A percentile compares a stretch with the other conserved stretches of the same genome.
phyloP scores from a whole-genome alignment of 1,139 yeast genomes.

The Protomyces lactucae-debilis region DNA sequence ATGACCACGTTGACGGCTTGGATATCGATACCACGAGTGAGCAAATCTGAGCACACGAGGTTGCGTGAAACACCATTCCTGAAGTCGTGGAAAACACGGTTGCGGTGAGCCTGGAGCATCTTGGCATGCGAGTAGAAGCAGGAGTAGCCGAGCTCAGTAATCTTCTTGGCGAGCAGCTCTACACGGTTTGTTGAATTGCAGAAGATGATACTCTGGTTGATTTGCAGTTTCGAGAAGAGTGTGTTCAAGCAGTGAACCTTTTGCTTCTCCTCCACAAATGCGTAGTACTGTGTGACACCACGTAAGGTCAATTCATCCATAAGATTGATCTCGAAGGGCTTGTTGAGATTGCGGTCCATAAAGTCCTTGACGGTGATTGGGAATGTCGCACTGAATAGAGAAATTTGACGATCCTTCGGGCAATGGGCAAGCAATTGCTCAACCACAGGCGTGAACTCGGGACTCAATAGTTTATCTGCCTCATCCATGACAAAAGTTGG shows the following conservation, averaged over 20 bases:
- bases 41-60: constrained; percentile 89
- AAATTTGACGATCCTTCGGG: constrained; percentile 75
- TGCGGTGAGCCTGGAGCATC: constrained; percentile 97
- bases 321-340: constrained; percentile 90
- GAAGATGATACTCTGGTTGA: constrained; percentile 92
- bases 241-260: constrained; percentile 94
- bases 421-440: constrained; percentile 81
- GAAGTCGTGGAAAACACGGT: constrained; percentile 96
- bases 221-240: constrained; percentile 83
- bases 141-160: constrained; percentile 92
- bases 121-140: constrained; percentile 96
- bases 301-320: constrained; percentile 96
- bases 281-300: constrained; percentile 95
- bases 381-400: constrained; percentile 91
- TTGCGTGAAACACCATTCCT: constrained; percentile 98
- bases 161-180: constrained; percentile 88
- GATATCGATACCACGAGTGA: constrained; percentile 98
- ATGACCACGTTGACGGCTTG: constrained; percentile 98
- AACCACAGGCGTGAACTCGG: constrained; percentile 82
- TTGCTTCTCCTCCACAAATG: constrained; percentile 94
- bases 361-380: constrained; percentile 89
- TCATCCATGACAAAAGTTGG: constrained; percentile 95
- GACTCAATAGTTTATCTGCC: constrained; percentile 93
- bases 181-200: constrained; percentile 96
- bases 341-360: constrained; percentile 63